Evolutionary conservation across 768 basidiomycete genomes (phyloP).

Genomic region (Amyloporia xantha): DNA sequence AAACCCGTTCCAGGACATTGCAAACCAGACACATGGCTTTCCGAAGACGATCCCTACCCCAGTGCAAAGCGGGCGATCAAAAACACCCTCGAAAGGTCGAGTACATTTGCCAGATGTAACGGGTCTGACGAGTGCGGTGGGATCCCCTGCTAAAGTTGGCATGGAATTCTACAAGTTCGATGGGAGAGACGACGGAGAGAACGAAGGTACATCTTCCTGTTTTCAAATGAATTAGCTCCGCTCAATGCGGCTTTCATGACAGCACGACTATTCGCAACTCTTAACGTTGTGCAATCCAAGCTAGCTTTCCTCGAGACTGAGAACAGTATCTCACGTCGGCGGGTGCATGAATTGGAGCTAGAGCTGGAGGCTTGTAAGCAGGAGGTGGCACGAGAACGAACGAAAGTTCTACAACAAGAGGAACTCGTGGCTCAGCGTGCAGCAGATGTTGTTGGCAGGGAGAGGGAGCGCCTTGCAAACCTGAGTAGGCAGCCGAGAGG

Average conservation of each 20-base stretch:
- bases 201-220: too few relatives aligned
- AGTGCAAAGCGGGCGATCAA: neutral
- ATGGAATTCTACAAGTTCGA: conserved; percentile 46
- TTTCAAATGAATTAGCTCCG: too few relatives aligned
- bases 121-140: conserved; percentile 72
- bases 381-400: conserved; percentile 69
- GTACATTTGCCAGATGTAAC: conserved; percentile 78
- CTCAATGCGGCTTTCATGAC: neutral
- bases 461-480: conserved; percentile 13
- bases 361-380: conserved; percentile 80
- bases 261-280: conserved; percentile 59
- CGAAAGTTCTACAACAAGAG: conserved; percentile 52
- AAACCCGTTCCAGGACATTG: conserved; percentile 35
- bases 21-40: conserved; percentile 12
- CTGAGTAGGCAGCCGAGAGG: conserved; percentile 10
- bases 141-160: conserved; percentile 58
- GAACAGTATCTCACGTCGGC: conserved; percentile 71
- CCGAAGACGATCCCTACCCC: neutral
- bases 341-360: conserved; percentile 81
- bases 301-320: conserved; percentile 73
- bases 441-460: conserved; percentile 7
- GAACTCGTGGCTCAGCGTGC: conserved; percentile 34
- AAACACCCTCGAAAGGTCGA: conserved; percentile 18
- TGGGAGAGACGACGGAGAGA: conserved; percentile 42
- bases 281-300: conserved; percentile 59